These are phyloP conservation scores for Firmiana major DNA, from an alignment of 345 rosid species.

Conservation along the genomic window DNA sequence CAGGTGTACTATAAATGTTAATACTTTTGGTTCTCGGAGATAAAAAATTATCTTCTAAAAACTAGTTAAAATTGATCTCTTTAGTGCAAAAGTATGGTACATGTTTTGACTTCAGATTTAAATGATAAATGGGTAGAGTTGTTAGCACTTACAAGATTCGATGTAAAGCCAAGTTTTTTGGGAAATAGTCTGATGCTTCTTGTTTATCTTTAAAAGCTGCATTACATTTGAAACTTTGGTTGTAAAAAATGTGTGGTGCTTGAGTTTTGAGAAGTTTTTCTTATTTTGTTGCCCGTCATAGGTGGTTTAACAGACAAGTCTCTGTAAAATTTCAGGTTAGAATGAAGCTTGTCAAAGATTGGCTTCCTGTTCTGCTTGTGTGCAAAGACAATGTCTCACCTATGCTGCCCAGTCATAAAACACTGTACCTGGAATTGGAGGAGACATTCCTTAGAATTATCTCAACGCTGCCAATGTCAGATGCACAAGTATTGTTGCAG, in stretches of 20 bases:
- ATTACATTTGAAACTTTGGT: neutral
- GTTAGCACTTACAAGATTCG: neutral
- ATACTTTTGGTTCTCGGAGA: neutral
- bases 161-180: neutral
- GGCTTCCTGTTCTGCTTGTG: constrained; percentile 71
- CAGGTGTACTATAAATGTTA: neutral
- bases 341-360: constrained; percentile 56
- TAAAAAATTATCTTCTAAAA: neutral
- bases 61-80: neutral
- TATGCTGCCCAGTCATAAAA: constrained; percentile 39
- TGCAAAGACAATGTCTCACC: constrained; percentile 51
- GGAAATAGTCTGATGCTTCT: neutral
- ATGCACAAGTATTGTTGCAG: constrained; percentile 48
- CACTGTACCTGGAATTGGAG: constrained; percentile 58
- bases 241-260: neutral
- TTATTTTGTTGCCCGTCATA: neutral
- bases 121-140: neutral
- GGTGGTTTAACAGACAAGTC: neutral
- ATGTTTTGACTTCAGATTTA: neutral
- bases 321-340: constrained; percentile 42
- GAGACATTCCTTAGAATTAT: constrained; percentile 60
- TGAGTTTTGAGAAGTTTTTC: neutral
- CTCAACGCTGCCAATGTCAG: constrained; percentile 63
- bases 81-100: neutral
- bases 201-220: neutral